Conservation (phyloP, 2,329 filamentous ascomycete genomes). For the Epichloe gansuensis region DNA sequence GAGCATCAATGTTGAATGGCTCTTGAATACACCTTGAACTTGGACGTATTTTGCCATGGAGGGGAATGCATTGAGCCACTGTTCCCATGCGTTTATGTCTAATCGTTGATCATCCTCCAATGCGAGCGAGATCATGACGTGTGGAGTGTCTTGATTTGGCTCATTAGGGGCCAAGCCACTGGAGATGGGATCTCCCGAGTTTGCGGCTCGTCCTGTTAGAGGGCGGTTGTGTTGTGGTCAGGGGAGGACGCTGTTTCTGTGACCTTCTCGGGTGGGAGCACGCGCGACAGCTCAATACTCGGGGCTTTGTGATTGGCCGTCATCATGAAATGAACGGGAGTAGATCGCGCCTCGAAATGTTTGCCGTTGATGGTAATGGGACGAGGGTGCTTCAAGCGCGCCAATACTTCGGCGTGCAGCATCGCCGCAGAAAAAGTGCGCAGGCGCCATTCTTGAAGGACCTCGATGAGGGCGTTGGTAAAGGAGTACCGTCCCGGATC, state of each 20-base stretch:
- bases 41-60: slow-evolving; percentile 48
- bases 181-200: slow-evolving; percentile 11
- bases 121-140: slow-evolving; percentile 49
- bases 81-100: slow-evolving; percentile 47
- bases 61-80: slow-evolving; percentile 44
- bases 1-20: slow-evolving; percentile 45
- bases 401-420: slow-evolving; percentile 47
- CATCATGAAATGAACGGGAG: slow-evolving; percentile 52
- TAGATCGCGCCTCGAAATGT: slow-evolving; percentile 44
- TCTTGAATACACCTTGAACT: slow-evolving; percentile 49
- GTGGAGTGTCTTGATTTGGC: slow-evolving; percentile 43
- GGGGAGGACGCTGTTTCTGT: slow-evolving; percentile 15
- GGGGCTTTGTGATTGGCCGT: slow-evolving; percentile 46
- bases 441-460: slow-evolving; percentile 43
- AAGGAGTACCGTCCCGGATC: slow-evolving; percentile 49
- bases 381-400: slow-evolving; percentile 46
- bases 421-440: slow-evolving; percentile 46
- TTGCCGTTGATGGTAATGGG: slow-evolving; percentile 46
- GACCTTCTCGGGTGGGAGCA: slow-evolving; percentile 13
- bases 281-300: slow-evolving; percentile 42
- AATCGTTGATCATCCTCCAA: slow-evolving; percentile 44
- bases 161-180: slow-evolving; percentile 24
- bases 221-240: slow-evolving; percentile 7
- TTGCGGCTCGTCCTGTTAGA: slow-evolving; percentile 16
- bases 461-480: slow-evolving; percentile 46